Evolutionary conservation across 1,139 yeast genomes (phyloP).

Genomic region (Geotrichum australiense): DNA sequence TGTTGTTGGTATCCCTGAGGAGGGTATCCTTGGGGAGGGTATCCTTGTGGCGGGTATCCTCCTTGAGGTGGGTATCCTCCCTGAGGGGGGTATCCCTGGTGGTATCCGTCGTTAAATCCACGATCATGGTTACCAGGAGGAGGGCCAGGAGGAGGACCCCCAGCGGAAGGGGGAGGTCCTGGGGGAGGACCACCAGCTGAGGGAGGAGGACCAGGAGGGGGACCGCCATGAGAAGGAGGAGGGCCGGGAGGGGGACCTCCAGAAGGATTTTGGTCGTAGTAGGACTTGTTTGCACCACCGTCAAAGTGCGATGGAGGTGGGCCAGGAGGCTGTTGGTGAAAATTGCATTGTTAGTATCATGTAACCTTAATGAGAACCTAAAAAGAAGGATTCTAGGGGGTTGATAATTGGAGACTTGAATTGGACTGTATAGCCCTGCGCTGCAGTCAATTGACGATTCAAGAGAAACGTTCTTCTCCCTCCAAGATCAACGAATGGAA

Average conservation of each 20-base stretch:
- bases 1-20: too few species aligned
- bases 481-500: too few species aligned
- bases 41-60: slow-evolving; percentile 21
- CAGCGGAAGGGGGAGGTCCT: slow-evolving; percentile 27
- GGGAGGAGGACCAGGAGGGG: slow-evolving; percentile 18
- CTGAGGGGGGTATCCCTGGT: slow-evolving; percentile 26
- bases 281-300: slow-evolving; percentile 12
- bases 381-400: too few species aligned
- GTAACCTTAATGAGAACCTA: too few species aligned
- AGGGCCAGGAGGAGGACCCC: slow-evolving; percentile 31
- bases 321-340: too few species aligned
- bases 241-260: slow-evolving; percentile 7
- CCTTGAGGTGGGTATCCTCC: slow-evolving; percentile 22
- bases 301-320: background rate
- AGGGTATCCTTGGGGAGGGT: slow-evolving; percentile 14
- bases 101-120: slow-evolving; percentile 8
- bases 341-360: too few species aligned
- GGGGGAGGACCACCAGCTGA: slow-evolving; percentile 9
- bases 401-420: too few species aligned
- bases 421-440: too few species aligned
- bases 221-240: slow-evolving; percentile 6
- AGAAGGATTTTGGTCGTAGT: slow-evolving; percentile 7
- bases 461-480: too few species aligned
- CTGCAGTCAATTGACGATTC: too few species aligned
- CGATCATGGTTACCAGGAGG: slow-evolving; percentile 18